These are phyloP conservation scores for Trichoderma lentiforme DNA, from an alignment of 2,329 filamentous ascomycete species.

Conservation along the genomic window DNA sequence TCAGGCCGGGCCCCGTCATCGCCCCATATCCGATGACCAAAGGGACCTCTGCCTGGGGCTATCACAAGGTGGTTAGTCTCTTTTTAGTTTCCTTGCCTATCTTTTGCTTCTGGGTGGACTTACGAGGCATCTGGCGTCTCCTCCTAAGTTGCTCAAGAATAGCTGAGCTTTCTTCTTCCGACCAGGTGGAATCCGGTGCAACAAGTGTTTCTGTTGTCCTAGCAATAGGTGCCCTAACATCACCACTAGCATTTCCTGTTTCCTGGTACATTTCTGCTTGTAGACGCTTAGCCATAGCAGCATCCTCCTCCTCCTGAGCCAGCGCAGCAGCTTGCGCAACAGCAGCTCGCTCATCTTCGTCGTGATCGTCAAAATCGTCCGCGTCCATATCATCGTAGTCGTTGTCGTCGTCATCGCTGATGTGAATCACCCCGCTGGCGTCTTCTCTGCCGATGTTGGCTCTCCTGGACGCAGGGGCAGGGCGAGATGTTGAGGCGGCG, in stretches of 20 bases:
- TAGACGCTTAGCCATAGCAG: constrained; percentile 83
- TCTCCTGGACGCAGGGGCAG: constrained; percentile 27
- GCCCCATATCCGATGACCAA: constrained; percentile 40
- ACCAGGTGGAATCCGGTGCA: constrained; percentile 57
- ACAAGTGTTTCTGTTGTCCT: constrained; percentile 89
- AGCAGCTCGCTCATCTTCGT: constrained; percentile 38
- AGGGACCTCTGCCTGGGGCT: constrained; percentile 33
- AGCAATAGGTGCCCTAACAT: constrained; percentile 84
- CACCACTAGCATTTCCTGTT: constrained; percentile 49
- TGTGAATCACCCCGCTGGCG: constrained; percentile 54
- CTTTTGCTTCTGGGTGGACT: constrained; percentile 13
- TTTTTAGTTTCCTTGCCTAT: not conserved
- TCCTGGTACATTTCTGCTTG: constrained; percentile 86
- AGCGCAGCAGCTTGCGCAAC: constrained; percentile 40
- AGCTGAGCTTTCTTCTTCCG: constrained; percentile 48
- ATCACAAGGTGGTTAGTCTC: not conserved
- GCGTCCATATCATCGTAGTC: constrained; percentile 54
- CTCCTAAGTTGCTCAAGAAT: constrained; percentile 64
- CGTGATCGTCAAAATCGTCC: constrained; percentile 39
- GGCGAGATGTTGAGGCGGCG: constrained; percentile 28
- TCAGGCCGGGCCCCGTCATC: constrained; percentile 23
- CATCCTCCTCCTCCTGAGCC: constrained; percentile 78
- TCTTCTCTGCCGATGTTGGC: constrained; percentile 34
- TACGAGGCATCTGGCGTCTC: constrained; percentile 35
- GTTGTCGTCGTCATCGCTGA: constrained; percentile 73